These are phyloP conservation scores for Dittrichia graveolens DNA, from an alignment of 129 eudicot species.

Conservation along the genomic window DNA sequence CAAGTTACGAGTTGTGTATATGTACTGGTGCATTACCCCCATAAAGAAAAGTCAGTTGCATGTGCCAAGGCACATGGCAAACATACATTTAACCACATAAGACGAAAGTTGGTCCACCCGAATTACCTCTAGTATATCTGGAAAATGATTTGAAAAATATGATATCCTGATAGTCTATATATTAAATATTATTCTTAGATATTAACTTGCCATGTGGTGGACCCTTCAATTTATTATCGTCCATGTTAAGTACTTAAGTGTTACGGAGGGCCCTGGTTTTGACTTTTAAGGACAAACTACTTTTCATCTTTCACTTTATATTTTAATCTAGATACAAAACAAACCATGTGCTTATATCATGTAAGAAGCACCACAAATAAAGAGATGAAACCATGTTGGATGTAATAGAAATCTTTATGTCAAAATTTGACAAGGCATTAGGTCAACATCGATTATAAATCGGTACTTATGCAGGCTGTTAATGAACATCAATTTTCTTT, in stretches of 20 bases:
- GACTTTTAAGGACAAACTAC: slow-evolving; percentile 11
- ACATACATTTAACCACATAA: slow-evolving; percentile 27
- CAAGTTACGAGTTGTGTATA: background rate
- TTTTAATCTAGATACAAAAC: background rate
- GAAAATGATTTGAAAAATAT: slow-evolving; percentile 10
- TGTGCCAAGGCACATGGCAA: slow-evolving; percentile 28
- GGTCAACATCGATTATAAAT: background rate
- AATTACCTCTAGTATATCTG: background rate
- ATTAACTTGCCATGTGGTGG: slow-evolving; percentile 16
- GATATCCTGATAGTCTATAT: background rate
- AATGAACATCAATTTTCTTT: background rate
- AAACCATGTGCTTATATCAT: background rate
- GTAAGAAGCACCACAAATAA: slow-evolving; percentile 2
- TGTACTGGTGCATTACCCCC: slow-evolving; percentile 4
- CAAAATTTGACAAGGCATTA: background rate
- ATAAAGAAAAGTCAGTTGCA: slow-evolving; percentile 15
- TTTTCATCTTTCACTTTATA: background rate
- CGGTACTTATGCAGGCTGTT: background rate
- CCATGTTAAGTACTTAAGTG: slow-evolving; percentile 5
- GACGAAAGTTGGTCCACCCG: background rate
- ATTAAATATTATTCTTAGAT: background rate
- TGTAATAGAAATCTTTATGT: slow-evolving; percentile 7
- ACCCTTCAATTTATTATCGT: slow-evolving; percentile 4
- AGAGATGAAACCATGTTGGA: background rate
- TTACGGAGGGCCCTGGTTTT: slow-evolving; percentile 11